These are phyloP conservation scores for Fusarium buharicum DNA, from an alignment of 2,329 filamentous ascomycete genomes.

Conservation along the genomic window DNA sequence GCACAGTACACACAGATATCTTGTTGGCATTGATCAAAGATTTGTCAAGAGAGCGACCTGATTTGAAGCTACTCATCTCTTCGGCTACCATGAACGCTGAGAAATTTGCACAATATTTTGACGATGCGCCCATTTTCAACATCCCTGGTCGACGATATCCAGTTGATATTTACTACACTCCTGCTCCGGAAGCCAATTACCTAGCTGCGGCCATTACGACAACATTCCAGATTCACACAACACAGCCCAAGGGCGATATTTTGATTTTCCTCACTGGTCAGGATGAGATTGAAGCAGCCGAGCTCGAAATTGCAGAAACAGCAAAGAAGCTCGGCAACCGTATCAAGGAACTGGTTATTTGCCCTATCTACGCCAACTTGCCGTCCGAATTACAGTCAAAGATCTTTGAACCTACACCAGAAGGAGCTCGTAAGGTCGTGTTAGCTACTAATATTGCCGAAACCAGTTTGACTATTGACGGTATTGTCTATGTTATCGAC, in stretches of 20 bases:
- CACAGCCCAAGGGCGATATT: slow-evolving; percentile 86
- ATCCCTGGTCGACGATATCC: slow-evolving; percentile 90
- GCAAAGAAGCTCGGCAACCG: slow-evolving; percentile 85
- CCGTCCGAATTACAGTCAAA: slow-evolving; percentile 90
- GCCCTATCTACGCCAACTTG: slow-evolving; percentile 93
- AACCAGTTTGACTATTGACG: slow-evolving; percentile 94
- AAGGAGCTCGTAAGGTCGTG: slow-evolving; percentile 87
- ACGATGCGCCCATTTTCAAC: slow-evolving; percentile 92
- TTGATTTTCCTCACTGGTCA: slow-evolving; percentile 95
- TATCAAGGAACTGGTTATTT: slow-evolving; percentile 87
- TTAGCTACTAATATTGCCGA: slow-evolving; percentile 97
- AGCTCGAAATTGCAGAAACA: slow-evolving; percentile 85
- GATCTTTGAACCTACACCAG: slow-evolving; percentile 93
- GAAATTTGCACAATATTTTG: slow-evolving; percentile 92
- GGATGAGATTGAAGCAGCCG: slow-evolving; percentile 92
- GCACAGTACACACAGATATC: slow-evolving; percentile 91
- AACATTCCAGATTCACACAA: slow-evolving; percentile 93
- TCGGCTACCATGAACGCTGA: slow-evolving; percentile 95
- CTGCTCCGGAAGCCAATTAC: slow-evolving; percentile 93
- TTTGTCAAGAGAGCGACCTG: slow-evolving; percentile 81
- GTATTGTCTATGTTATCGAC: slow-evolving; percentile 95
- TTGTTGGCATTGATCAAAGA: slow-evolving; percentile 89
- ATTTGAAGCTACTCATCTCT: slow-evolving; percentile 90
- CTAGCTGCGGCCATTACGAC: slow-evolving; percentile 91
- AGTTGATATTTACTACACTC: slow-evolving; percentile 91